phyloP scores from a whole-genome alignment of 1,139 yeast genomes.

The Geotrichum aggregatum region DNA sequence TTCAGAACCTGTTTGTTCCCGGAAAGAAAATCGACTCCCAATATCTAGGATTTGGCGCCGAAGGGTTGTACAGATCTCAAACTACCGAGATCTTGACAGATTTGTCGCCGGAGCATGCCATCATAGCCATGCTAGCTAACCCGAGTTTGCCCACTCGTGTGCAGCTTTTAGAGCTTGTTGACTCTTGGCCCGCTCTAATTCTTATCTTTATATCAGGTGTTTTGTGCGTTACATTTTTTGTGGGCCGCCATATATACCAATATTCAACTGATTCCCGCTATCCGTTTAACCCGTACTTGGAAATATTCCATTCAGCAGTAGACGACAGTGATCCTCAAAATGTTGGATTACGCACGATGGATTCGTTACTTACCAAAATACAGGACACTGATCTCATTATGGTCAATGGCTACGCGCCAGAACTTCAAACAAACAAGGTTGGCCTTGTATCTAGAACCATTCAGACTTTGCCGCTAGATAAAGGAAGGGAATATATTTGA shows the following conservation, averaged over 20 bases:
- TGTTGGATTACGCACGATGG: not conserved
- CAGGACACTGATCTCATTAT: slow-evolving; percentile 11
- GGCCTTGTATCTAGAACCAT: not conserved
- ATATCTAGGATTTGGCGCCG: slow-evolving; percentile 2
- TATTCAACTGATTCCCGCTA: not conserved
- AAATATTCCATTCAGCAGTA: not conserved
- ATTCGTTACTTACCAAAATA: slow-evolving; percentile 1
- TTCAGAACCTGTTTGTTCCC: slow-evolving; percentile 1
- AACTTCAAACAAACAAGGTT: slow-evolving; percentile 3
- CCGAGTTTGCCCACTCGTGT: not conserved
- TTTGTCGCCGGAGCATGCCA: slow-evolving; percentile 2
- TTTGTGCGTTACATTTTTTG: not conserved
- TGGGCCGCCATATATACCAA: too few species aligned
- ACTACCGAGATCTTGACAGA: not conserved
- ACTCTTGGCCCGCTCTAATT: not conserved
- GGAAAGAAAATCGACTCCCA: not conserved
- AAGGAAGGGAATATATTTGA: not conserved
- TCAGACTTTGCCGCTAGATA: not conserved
- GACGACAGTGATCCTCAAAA: too few species aligned
- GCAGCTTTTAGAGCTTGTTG: not conserved
- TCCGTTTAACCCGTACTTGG: not conserved
- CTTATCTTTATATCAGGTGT: not conserved
- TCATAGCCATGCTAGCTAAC: not conserved
- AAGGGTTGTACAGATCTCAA: not conserved
- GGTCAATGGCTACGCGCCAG: slow-evolving; percentile 10